These are phyloP conservation scores for Wickerhamiella spandovensis DNA, from an alignment of 805 yeast genomes.

Conservation along the genomic window DNA sequence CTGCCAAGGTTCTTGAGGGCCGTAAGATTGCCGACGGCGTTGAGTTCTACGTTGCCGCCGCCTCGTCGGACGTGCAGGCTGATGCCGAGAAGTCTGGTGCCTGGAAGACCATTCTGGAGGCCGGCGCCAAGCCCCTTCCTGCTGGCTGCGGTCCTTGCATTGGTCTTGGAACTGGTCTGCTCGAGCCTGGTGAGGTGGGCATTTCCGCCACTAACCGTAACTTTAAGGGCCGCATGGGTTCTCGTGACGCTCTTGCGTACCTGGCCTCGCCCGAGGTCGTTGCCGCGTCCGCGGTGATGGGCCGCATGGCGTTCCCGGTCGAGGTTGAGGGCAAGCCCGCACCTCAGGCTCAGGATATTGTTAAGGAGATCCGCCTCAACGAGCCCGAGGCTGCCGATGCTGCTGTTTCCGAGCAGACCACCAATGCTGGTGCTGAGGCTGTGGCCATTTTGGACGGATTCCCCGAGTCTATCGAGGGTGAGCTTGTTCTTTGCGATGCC, in stretches of 20 bases:
- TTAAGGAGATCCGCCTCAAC: conserved; percentile 26
- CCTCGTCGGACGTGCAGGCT: conserved; percentile 80
- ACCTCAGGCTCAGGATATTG: conserved; percentile 37
- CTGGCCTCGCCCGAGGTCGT: conserved; percentile 96
- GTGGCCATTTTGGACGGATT: conserved; percentile 74
- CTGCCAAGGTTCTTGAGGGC: conserved; percentile 77
- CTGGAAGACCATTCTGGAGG: conserved; percentile 78
- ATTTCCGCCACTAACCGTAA: conserved; percentile 97
- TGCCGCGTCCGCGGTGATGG: conserved; percentile 95
- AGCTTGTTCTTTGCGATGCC: conserved; percentile 87
- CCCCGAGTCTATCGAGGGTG: conserved; percentile 83
- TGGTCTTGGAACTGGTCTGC: conserved; percentile 87
- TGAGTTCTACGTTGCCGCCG: conserved; percentile 95
- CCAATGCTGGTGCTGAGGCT: conserved; percentile 24
- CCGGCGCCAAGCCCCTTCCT: conserved; percentile 90
- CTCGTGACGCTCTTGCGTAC: conserved; percentile 89
- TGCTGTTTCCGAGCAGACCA: conserved; percentile 21
- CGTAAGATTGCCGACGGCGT: conserved; percentile 78
- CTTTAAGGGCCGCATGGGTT: conserved; percentile 99
- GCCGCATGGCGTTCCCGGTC: conserved; percentile 85
- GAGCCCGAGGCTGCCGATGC: conserved; percentile 23
- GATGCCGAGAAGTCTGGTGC: conserved; percentile 89
- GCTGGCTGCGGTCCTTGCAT: conserved; percentile 99
- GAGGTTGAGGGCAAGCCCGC: conserved; percentile 54
- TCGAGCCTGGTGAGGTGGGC: conserved; percentile 94